Base-by-base conservation (phyloP, 805 yeast genomes). In the Tetrapisispora fleetii region DNA sequence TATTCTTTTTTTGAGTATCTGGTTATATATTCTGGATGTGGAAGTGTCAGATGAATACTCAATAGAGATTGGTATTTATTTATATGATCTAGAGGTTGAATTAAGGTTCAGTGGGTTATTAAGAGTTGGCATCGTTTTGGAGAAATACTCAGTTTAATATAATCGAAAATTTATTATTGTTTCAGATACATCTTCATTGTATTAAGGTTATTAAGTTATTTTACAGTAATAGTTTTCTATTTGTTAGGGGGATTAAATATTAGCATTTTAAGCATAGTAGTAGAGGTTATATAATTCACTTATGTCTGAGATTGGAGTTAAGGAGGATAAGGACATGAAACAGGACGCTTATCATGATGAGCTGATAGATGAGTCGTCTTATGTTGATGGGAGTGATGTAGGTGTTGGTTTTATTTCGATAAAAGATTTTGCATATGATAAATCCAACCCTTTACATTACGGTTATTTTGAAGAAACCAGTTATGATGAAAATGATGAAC, bases 381-480 rank as follows among this genome's bases (percentile, higher is more conserved):
- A 32, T 14, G 36, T 42, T 14, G 50, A 48, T 28, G 52, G 36
- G 16, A 32, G 35, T 7, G 41, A 51, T 3, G 37, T 38, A 2
- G 44, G 18, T 17, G 43, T 46, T 18, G 69, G 71, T 2, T 64
- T 60, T 40, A 70, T 81, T 33, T 74, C 80, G 0, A 79, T 87
- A 18, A 79, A 81, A 52, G 98, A 91, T 66, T 91, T 79, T 70
- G 98, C 90, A 24, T 90, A 91, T 59, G 78, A 79, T 6, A 73
- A 70, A 16, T 66, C 73, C 28, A 81, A 86, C 53, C 90, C 93
- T 1, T 68, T 86, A 45, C 84, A 85, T 64, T 77, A 77, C 53
- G 95, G 95, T 0, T 74, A 71, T 30, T 61, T 65, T 24, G 67
- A 65, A 32, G 67, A 61, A 14, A 58, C 49, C 27, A 56, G 56